These are phyloP conservation scores for Excoecaria cochinchinensis DNA, from an alignment of 345 rosid genomes.

Conservation along the genomic window DNA sequence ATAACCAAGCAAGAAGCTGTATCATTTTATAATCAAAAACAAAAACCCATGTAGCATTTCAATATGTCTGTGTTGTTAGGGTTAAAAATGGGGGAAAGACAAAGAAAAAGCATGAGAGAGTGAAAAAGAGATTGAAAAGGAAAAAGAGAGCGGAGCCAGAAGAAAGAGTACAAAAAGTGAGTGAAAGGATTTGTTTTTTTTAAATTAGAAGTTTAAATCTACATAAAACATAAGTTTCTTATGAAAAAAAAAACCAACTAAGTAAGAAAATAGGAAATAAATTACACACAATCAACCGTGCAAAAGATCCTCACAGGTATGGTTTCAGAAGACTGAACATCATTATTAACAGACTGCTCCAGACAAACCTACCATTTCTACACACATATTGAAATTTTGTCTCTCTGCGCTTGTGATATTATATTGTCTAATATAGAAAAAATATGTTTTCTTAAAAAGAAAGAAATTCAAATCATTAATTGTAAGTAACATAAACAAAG, in stretches of 20 bases:
- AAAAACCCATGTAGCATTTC: not conserved
- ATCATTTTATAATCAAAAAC: not conserved
- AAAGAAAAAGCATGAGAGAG: not conserved
- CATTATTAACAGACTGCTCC: slow-evolving; percentile 43
- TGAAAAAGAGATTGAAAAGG: not conserved
- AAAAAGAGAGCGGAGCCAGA: not conserved
- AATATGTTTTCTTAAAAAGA: too few relatives aligned
- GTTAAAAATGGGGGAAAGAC: not conserved
- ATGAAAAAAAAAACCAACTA: not conserved
- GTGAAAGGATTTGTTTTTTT: not conserved
- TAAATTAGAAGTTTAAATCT: not conserved
- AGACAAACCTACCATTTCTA: too few relatives aligned
- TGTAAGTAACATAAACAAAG: too few relatives aligned
- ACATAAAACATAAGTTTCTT: not conserved
- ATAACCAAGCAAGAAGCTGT: not conserved
- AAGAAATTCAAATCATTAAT: too few relatives aligned
- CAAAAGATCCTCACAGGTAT: slow-evolving; percentile 66
- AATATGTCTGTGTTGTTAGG: not conserved
- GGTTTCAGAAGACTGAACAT: slow-evolving; percentile 47
- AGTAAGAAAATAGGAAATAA: not conserved
- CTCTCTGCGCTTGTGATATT: too few relatives aligned
- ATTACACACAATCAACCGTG: slow-evolving; percentile 16
- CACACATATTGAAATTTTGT: too few relatives aligned
- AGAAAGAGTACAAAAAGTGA: not conserved
- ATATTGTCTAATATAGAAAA: too few relatives aligned